Evolutionary conservation across 441 rosid genomes (phyloP).

Genomic region (Cnidoscolus chayamansa): DNA sequence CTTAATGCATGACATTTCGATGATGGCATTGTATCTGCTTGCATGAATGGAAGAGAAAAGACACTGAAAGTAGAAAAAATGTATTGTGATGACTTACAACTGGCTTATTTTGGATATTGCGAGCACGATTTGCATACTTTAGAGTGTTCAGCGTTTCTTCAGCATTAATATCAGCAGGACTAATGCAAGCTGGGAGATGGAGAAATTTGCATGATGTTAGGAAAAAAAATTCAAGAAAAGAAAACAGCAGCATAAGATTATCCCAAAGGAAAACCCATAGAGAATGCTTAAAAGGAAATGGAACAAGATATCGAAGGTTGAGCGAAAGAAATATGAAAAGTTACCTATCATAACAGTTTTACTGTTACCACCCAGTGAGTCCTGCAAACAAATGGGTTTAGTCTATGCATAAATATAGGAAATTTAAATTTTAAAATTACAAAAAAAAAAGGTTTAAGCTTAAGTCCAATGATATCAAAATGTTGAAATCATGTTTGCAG

Average conservation of each 20-base stretch:
- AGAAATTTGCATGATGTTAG: conserved; percentile 10
- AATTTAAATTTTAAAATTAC: not conserved
- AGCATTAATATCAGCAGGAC: conserved; percentile 98
- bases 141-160: conserved; percentile 97
- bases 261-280: not conserved
- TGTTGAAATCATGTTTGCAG: not conserved
- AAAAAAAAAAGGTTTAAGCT: not conserved
- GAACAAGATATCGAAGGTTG: not conserved
- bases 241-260: not conserved
- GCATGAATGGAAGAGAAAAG: not conserved
- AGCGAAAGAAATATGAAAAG: not conserved
- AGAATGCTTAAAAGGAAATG: conserved; percentile 12
- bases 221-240: not conserved
- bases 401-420: not conserved
- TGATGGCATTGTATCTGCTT: conserved; percentile 9
- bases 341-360: conserved; percentile 98
- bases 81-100: conserved; percentile 53
- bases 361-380: conserved; percentile 99
- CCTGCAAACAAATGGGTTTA: conserved; percentile 40
- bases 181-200: conserved; percentile 75
- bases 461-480: not conserved
- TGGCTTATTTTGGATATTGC: conserved; percentile 95
- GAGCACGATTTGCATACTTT: conserved; percentile 98
- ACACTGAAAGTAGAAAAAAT: not conserved
- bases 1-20: conserved; percentile 3